These are phyloP conservation scores for Microbotryum scabiosae DNA, from an alignment of 1,284 basidiomycete species.

Conservation along the genomic window DNA sequence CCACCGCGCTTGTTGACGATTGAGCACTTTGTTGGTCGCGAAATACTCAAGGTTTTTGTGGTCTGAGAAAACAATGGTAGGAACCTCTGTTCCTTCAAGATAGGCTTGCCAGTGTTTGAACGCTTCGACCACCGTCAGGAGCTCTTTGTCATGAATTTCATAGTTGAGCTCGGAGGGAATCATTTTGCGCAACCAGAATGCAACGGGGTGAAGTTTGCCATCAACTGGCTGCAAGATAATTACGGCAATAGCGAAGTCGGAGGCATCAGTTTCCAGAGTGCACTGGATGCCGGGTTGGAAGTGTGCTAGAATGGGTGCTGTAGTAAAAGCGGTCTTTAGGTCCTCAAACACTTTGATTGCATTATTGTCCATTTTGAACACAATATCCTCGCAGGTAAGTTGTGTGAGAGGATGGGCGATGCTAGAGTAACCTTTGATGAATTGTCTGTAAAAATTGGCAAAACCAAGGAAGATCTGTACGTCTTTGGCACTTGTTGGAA, in stretches of 20 bases:
- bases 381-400: neutral
- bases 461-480: constrained; percentile 31
- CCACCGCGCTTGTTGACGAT: no score
- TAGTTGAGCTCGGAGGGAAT: constrained; percentile 44
- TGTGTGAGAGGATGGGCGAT: constrained; percentile 4
- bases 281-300: constrained; percentile 38
- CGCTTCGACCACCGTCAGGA: constrained; percentile 35
- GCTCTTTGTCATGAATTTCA: constrained; percentile 47
- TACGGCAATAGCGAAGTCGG: constrained; percentile 30
- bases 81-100: no score
- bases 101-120: no score
- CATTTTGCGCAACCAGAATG: constrained; percentile 30
- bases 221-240: constrained; percentile 22
- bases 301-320: constrained; percentile 36
- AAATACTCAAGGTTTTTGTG: no score
- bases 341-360: constrained; percentile 12
- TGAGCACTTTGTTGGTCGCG: no score
- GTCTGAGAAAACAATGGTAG: no score
- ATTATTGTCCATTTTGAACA: neutral
- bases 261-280: no score
- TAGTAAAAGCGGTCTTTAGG: no score
- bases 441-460: constrained; percentile 34
- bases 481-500: constrained; percentile 22
- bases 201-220: constrained; percentile 21
- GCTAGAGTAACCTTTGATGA: no score